Evolutionary conservation across 371 early-diverging fungal genomes (phyloP).

Genomic region (Phascolomyces articulosus): DNA sequence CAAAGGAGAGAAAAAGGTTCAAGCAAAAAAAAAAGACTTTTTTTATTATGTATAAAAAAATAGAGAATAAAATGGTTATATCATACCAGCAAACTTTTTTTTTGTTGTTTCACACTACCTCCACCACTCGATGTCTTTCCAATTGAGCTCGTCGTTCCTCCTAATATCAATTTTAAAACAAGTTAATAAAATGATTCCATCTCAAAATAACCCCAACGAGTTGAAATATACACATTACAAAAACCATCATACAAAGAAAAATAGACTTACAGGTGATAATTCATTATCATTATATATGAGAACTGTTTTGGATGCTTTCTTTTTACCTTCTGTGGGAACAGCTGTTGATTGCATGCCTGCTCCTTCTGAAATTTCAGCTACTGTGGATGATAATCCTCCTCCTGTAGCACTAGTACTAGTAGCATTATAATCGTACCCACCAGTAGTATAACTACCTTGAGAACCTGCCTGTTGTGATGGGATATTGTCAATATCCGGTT

Average conservation of each 20-base stretch:
- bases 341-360: slow-evolving; percentile 8
- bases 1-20: too few relatives aligned
- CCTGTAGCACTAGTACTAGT: slow-evolving; percentile 3
- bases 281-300: slow-evolving; percentile 46
- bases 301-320: slow-evolving; percentile 42
- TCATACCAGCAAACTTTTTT: slow-evolving; percentile 1
- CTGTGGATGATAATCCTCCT: neutral
- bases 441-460: slow-evolving; percentile 5
- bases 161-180: slow-evolving; percentile 8
- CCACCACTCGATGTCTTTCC: slow-evolving; percentile 20
- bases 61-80: neutral
- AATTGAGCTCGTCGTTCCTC: slow-evolving; percentile 23
- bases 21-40: too few relatives aligned
- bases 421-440: slow-evolving; percentile 14
- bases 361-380: slow-evolving; percentile 8
- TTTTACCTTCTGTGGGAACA: slow-evolving; percentile 21
- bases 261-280: slow-evolving; percentile 39
- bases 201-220: too few relatives aligned
- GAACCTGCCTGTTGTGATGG: neutral
- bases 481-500: neutral
- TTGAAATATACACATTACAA: too few relatives aligned
- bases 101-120: slow-evolving; percentile 12
- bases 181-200: too few relatives aligned
- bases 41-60: too few relatives aligned
- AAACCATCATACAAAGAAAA: neutral